These are phyloP conservation scores for Suillus placidus DNA, from an alignment of 768 basidiomycete species.

Conservation along the genomic window DNA sequence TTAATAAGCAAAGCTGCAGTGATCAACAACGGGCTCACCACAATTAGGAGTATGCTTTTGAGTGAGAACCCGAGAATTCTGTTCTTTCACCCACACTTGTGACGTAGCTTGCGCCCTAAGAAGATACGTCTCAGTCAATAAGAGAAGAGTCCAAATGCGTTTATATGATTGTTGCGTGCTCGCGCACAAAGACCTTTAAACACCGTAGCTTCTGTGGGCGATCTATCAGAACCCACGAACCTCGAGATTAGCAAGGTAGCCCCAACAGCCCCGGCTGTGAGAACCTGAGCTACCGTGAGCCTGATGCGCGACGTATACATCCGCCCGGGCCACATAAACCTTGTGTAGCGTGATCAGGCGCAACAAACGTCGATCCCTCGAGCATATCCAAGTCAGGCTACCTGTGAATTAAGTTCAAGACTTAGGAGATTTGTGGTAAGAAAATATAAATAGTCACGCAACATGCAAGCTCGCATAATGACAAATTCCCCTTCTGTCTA, in stretches of 20 bases:
- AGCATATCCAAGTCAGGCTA: neutral
- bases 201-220: neutral
- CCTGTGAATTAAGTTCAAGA: neutral
- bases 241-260: neutral
- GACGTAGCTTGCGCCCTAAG: neutral
- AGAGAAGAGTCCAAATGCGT: neutral
- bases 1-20: too few relatives aligned
- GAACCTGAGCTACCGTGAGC: neutral
- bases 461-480: neutral
- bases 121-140: neutral
- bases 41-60: too few relatives aligned
- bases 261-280: neutral
- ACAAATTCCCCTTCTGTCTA: neutral
- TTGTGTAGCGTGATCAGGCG: neutral
- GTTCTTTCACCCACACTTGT: constrained; percentile 4
- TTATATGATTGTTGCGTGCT: neutral
- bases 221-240: neutral
- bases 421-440: neutral
- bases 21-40: too few relatives aligned
- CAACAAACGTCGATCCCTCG: neutral
- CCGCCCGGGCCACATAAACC: neutral
- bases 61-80: neutral
- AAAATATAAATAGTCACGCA: neutral
- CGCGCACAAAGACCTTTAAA: neutral
- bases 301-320: neutral